Conservation (phyloP, 1,139 yeast genomes). For the Kodamaea alishanica region DNA sequence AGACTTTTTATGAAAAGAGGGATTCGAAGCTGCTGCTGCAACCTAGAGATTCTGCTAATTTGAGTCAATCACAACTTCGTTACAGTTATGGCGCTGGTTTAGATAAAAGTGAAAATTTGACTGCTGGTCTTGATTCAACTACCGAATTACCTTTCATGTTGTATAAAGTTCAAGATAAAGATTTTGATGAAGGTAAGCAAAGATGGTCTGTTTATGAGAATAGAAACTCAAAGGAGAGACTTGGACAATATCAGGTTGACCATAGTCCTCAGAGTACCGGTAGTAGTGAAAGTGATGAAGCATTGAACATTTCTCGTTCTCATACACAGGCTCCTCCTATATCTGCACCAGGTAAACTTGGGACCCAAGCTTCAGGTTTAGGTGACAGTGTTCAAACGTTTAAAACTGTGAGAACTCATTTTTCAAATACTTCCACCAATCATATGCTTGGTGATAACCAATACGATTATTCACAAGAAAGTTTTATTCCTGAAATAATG, state of each 20-base stretch:
- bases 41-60: too few species aligned
- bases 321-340: slow-evolving; percentile 1
- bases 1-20: too few species aligned
- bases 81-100: too few species aligned
- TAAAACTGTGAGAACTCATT: slow-evolving; percentile 7
- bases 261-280: background rate
- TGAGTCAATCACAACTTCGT: too few species aligned
- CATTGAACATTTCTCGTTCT: too few species aligned
- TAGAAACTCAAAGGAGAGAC: slow-evolving; percentile 11
- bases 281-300: slow-evolving; percentile 8
- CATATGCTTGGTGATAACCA: too few species aligned
- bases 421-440: too few species aligned
- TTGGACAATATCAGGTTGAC: too few species aligned
- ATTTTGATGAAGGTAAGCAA: slow-evolving; percentile 23
- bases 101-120: slow-evolving; percentile 17
- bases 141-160: slow-evolving; percentile 29
- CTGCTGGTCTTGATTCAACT: slow-evolving; percentile 28
- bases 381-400: slow-evolving; percentile 7
- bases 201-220: slow-evolving; percentile 30
- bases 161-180: slow-evolving; percentile 29
- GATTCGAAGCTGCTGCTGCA: too few species aligned
- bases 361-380: slow-evolving; percentile 5
- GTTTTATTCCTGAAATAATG: too few species aligned
- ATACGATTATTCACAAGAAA: too few species aligned
- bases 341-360: too few species aligned